Evolutionary conservation across 148 eudicot genomes (phyloP), one percentile per base, ranked within the genome.

Genomic region (Mesembryanthemum crystallinum): DNA sequence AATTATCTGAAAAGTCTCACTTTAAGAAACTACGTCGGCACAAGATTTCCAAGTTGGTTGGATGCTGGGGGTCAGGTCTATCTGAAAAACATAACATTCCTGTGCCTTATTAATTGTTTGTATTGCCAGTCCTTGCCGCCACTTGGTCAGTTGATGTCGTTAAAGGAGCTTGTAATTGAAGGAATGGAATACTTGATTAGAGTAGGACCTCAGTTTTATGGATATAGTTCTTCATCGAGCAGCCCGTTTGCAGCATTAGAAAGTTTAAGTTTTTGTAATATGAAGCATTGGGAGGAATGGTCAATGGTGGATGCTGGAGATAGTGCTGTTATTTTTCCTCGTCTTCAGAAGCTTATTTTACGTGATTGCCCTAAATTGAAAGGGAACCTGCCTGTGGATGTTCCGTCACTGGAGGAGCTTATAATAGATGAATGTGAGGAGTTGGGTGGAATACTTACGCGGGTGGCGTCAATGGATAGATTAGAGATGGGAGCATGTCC

Each of bases 31-130:
- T 68, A 68, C 15, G 58, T 3, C 2, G 72, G 72, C 4, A 68
- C 57, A 4, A 47, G 32, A 47, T 68, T 68, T 27, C 72, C 72
- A 27, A 47, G 55, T 6, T 68, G 72, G 72, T 68, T 68, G 18
- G 72, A 68, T 47, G 0, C 72, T 13, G 30, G 28, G 30, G 8
- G 57, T 47, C 8, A 3, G 10, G 58, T 25, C 11, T 47, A 17
- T 5, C n/a, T 20, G 25, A 24, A 15, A 13, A 68, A 47, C 23
- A 21, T 68, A 29, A 42, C 58, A 27, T 45, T 0, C 33, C 57
- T 68, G 0, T 45, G 72, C 32, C 8, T 68, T 6, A 13, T 35
- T 23, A 58, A 23, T 39, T 68, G 72, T 68, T 12, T 67, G 21
- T 24, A 68, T 42, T 68, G 72, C 57, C 3, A 4, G 20, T 68